A percentile compares a stretch with the other conserved stretches of the same genome.
These are phyloP conservation scores for Lactifluus subvellereus DNA, from an alignment of 768 basidiomycete species.

Conservation along the genomic window DNA sequence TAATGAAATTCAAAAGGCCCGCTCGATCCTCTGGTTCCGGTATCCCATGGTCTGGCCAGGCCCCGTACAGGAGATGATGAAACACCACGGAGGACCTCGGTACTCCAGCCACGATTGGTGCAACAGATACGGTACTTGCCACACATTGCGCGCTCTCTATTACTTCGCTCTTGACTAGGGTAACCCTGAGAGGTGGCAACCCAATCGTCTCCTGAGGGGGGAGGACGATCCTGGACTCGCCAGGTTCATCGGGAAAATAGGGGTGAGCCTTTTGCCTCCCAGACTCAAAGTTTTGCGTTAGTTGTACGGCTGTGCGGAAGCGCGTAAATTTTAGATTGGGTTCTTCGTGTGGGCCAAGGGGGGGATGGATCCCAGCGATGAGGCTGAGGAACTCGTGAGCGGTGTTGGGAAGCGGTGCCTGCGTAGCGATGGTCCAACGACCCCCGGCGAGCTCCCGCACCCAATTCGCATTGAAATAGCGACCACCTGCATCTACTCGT, in stretches of 20 bases:
- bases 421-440: slow-evolving; percentile 82
- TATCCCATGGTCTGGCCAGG: slow-evolving; percentile 87
- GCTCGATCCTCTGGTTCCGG: slow-evolving; percentile 54
- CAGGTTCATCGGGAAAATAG: slow-evolving; percentile 64
- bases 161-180: slow-evolving; percentile 41
- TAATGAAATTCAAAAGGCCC: slow-evolving; percentile 56
- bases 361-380: slow-evolving; percentile 42
- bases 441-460: slow-evolving; percentile 66
- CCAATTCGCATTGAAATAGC: slow-evolving; percentile 84
- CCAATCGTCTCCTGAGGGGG: slow-evolving; percentile 40
- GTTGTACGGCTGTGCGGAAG: slow-evolving; percentile 73
- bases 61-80: slow-evolving; percentile 64
- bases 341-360: slow-evolving; percentile 29
- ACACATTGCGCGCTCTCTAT: slow-evolving; percentile 57
- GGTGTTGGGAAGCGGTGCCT: slow-evolving; percentile 69
- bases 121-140: slow-evolving; percentile 54
- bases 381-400: slow-evolving; percentile 72
- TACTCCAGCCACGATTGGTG: slow-evolving; percentile 30
- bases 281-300: slow-evolving; percentile 67
- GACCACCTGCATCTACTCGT: slow-evolving; percentile 51
- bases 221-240: slow-evolving; percentile 40
- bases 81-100: slow-evolving; percentile 43
- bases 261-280: slow-evolving; percentile 68
- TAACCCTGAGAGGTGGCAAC: slow-evolving; percentile 47
- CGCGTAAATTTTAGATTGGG: slow-evolving; percentile 34